Evolutionary conservation across 2,329 filamentous ascomycete genomes (phyloP), one percentile per base, ranked within the genome.

Genomic region (Trichoderma sp.): DNA sequence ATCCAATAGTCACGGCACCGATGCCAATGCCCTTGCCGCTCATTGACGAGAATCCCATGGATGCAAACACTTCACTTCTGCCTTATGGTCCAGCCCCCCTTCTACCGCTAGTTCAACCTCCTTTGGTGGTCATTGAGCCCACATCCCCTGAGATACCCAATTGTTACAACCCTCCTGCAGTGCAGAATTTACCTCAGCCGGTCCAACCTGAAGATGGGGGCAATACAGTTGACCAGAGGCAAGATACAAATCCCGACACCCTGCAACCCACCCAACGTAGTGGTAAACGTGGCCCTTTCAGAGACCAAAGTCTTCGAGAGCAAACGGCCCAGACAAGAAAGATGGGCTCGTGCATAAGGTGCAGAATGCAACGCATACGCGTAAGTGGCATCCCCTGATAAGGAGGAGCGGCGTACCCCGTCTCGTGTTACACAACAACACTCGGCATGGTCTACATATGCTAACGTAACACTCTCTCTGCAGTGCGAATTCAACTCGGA

Each of bases 351-450:
- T 90, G 88, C 75, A 86, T 90, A 71, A 83, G 88, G 58, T 90
- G 88, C 73, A 84, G 87, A 64, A 89, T 90, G 86, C 88, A 90
- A 74, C 84, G 88, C 57, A 89, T 90, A 75, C 84, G 88, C 63
- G 88, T 90, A 78, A 84, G 87, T 81, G 43, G 20, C 36, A 43
- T 32, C 8, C n/a, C 5, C 26, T n/a, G 30, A 34, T 3, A n/a
- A 15, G 26, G n/a, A 26, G 11, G 2, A 20, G 17, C 23, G 12
- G 28, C 28, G 28, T 34, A 15, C 13, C 23, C 39, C 20, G 20
- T 69, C 7, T 26, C 9, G 26, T 12, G 32, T 12, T 23, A 36
- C 30, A 34, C 61, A 17, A 12, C n/a, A 26, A 34, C 30, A n/a
- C 17, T 13, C n/a, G 20, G 43, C 23, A 2, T n/a, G 28, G 4